phyloP scores from a whole-genome alignment of 2,329 filamentous ascomycete species.

The Fusarium brevicatenulatum region DNA sequence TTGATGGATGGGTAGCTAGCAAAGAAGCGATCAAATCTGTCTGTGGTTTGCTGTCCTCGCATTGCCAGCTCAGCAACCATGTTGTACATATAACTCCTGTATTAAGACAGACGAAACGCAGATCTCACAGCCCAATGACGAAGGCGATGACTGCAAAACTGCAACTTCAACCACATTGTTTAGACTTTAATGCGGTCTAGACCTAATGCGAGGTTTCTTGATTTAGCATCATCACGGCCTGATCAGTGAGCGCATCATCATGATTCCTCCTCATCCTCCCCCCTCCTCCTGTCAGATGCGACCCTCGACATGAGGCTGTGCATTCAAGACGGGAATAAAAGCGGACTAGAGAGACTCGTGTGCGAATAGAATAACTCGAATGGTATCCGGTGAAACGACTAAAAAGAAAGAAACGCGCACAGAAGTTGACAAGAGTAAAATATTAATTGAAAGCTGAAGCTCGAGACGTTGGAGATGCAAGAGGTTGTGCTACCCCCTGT shows the following conservation, averaged over 20 bases:
- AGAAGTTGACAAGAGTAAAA: conserved; percentile 8
- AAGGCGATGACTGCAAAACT: conserved; percentile 4
- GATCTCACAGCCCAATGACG: conserved; percentile 18
- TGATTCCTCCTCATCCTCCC: neutral
- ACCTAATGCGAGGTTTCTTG: neutral
- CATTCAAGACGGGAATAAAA: conserved; percentile 18
- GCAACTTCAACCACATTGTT: neutral
- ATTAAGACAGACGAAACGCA: conserved; percentile 23
- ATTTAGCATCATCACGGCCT: conserved; percentile 9
- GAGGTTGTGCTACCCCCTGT: neutral
- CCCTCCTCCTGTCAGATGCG: conserved; percentile 7
- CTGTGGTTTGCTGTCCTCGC: conserved; percentile 11
- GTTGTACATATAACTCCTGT: conserved; percentile 30
- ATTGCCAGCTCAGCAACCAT: conserved; percentile 36
- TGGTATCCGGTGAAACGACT: conserved; percentile 15
- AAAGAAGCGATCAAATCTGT: neutral
- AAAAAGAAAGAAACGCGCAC: conserved; percentile 28
- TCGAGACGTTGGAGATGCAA: conserved; percentile 30
- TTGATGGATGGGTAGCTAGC: neutral
- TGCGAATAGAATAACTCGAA: neutral
- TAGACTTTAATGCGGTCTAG: neutral
- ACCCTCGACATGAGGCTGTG: conserved; percentile 24
- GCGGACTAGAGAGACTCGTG: neutral
- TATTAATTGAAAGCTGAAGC: conserved; percentile 18
- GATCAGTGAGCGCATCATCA: conserved; percentile 18